phyloP scores from a whole-genome alignment of 78 protist genomes.

The Protostelium mycophagum region DNA sequence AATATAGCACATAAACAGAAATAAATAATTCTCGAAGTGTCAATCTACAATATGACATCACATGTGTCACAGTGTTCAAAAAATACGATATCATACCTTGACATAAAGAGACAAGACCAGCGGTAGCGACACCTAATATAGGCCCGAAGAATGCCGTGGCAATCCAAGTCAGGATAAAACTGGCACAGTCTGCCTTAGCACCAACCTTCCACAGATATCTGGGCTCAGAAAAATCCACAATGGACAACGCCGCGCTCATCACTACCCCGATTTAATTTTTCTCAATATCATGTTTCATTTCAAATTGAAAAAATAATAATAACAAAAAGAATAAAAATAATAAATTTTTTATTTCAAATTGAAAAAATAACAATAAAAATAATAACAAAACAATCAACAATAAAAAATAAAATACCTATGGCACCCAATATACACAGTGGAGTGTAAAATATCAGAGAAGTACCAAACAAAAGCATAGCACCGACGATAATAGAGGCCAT shows the following conservation, averaged over 20 bases:
- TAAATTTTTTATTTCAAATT: conserved; percentile 37
- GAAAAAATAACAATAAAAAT: conserved; percentile 29
- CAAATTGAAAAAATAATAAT: conserved; percentile 40
- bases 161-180: neutral
- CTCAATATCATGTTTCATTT: no score
- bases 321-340: conserved; percentile 37
- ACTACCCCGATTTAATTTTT: no score
- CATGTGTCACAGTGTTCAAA: no score
- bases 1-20: neutral
- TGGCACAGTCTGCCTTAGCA: neutral
- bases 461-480: conserved; percentile 24
- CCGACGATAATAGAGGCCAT: conserved; percentile 29
- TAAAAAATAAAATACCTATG: conserved; percentile 31
- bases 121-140: neutral
- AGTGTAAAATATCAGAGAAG: conserved; percentile 32
- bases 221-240: neutral
- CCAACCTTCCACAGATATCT: neutral
- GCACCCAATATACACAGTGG: conserved; percentile 45
- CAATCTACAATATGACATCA: no score
- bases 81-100: neutral
- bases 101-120: neutral
- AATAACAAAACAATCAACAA: conserved; percentile 18
- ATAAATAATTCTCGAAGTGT: no score
- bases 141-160: neutral
- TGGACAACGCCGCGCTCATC: neutral